Evolutionary conservation across 306 rosid genomes (phyloP).

Genomic region (Gastrolobium bilobum): DNA sequence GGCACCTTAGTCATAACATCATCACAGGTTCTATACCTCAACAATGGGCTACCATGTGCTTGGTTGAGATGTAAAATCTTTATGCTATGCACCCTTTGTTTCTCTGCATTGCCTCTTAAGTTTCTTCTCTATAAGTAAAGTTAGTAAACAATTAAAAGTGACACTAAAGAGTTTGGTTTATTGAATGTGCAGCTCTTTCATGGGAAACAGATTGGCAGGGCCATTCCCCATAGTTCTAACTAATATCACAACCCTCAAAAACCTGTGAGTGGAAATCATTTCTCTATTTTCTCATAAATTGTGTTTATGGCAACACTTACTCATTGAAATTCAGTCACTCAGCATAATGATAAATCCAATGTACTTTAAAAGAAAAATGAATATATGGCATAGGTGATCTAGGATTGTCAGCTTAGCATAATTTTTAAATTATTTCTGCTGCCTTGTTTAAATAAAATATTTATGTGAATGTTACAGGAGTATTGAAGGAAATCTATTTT

Average conservation of each 20-base stretch:
- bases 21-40: slow-evolving; percentile 76
- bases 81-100: slow-evolving; percentile 42
- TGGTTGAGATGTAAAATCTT: slow-evolving; percentile 72
- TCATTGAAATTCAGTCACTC: neutral
- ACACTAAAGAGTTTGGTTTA: slow-evolving; percentile 42
- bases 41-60: slow-evolving; percentile 78
- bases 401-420: slow-evolving; percentile 24
- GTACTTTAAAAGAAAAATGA: too few relatives aligned
- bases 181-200: slow-evolving; percentile 71
- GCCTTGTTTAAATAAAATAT: slow-evolving; percentile 8
- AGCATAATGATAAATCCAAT: neutral
- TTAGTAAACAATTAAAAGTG: slow-evolving; percentile 22
- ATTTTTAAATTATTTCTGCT: slow-evolving; percentile 22
- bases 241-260: slow-evolving; percentile 80
- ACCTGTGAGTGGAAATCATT: slow-evolving; percentile 83
- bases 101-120: slow-evolving; percentile 9
- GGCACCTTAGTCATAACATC: slow-evolving; percentile 83
- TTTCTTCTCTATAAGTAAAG: slow-evolving; percentile 36
- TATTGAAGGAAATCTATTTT: slow-evolving; percentile 83
- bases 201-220: slow-evolving; percentile 94
- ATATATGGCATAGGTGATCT: too few relatives aligned
- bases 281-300: too few relatives aligned
- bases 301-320: neutral
- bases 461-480: slow-evolving; percentile 65
- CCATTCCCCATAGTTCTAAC: slow-evolving; percentile 90